Conservation (phyloP, 108 stramenopile genomes). For the Fragilariopsis cylindrus region DNA sequence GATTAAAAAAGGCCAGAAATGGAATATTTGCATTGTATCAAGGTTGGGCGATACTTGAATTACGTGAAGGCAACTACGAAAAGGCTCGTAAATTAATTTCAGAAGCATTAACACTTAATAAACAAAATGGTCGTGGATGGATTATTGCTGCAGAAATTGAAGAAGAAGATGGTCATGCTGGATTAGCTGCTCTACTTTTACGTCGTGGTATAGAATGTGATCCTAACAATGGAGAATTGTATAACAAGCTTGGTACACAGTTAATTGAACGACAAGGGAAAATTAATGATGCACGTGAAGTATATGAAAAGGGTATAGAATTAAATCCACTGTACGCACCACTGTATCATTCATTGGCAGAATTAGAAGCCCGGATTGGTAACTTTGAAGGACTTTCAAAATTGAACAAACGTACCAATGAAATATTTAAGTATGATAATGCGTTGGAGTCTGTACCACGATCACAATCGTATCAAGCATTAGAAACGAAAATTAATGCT, state of each 20-base stretch:
- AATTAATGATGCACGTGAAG: slow-evolving; percentile 63
- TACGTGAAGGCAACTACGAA: slow-evolving; percentile 59
- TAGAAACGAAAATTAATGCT: slow-evolving; percentile 16
- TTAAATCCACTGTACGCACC: slow-evolving; percentile 77
- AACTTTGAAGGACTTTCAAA: slow-evolving; percentile 80
- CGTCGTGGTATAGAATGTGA: slow-evolving; percentile 81
- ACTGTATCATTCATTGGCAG: slow-evolving; percentile 84
- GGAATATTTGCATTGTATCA: slow-evolving; percentile 66
- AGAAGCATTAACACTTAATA: slow-evolving; percentile 70
- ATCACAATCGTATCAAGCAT: slow-evolving; percentile 26
- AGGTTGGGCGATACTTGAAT: slow-evolving; percentile 77
- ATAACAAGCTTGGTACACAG: slow-evolving; percentile 64
- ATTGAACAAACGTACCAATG: slow-evolving; percentile 70
- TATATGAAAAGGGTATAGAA: slow-evolving; percentile 78
- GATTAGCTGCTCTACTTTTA: slow-evolving; percentile 59
- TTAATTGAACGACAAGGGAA: slow-evolving; percentile 54
- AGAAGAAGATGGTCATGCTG: slow-evolving; percentile 53
- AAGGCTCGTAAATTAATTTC: slow-evolving; percentile 70
- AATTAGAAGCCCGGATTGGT: slow-evolving; percentile 81
- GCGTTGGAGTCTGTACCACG: slow-evolving; percentile 48
- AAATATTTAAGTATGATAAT: slow-evolving; percentile 63
- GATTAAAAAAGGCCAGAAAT: slow-evolving; percentile 63
- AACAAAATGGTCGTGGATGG: slow-evolving; percentile 77
- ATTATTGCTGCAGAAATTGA: slow-evolving; percentile 45
- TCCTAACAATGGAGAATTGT: slow-evolving; percentile 60